Evolutionary conservation across 108 stramenopile species (phyloP).

Genomic region (Schizochytrium sp.): DNA sequence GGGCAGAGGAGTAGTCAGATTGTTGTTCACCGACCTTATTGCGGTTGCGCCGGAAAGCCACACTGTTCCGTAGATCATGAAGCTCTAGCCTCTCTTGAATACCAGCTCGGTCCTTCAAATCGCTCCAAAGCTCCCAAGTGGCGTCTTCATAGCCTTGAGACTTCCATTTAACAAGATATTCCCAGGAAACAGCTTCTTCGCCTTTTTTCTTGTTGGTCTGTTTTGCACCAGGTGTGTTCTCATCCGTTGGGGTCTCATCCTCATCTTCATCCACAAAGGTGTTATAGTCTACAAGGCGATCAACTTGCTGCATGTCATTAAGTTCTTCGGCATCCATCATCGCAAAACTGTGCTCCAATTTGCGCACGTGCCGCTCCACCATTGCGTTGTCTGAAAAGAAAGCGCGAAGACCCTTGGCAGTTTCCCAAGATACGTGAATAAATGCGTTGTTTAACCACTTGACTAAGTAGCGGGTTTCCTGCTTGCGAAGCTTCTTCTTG

Average conservation of each 20-base stretch:
- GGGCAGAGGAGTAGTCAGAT: neutral
- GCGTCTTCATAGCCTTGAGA: slow-evolving; percentile 92
- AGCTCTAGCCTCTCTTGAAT: too few species aligned
- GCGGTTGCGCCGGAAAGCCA: neutral
- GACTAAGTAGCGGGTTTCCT: slow-evolving; percentile 47
- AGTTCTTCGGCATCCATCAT: slow-evolving; percentile 57
- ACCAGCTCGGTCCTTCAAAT: slow-evolving; percentile 79
- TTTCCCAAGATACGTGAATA: slow-evolving; percentile 56
- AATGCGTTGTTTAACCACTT: slow-evolving; percentile 35
- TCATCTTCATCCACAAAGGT: slow-evolving; percentile 46
- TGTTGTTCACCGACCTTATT: slow-evolving; percentile 10
- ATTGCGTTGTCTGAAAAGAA: slow-evolving; percentile 15
- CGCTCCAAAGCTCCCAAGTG: slow-evolving; percentile 94
- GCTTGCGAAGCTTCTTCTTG: slow-evolving; percentile 59
- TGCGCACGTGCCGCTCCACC: slow-evolving; percentile 44
- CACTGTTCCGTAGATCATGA: neutral
- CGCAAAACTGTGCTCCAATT: slow-evolving; percentile 28
- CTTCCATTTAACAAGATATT: slow-evolving; percentile 93
- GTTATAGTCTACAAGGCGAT: slow-evolving; percentile 44
- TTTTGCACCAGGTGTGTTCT: neutral
- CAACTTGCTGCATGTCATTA: slow-evolving; percentile 45
- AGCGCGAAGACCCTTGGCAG: slow-evolving; percentile 48
- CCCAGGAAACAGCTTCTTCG: neutral
- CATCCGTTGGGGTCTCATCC: neutral
- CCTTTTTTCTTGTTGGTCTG: neutral